Percentiles rank a stretch among this genome's conserved stretches.
phyloP scores from a whole-genome alignment of 257 asterid species.

The Anisodus tanguticus region DNA sequence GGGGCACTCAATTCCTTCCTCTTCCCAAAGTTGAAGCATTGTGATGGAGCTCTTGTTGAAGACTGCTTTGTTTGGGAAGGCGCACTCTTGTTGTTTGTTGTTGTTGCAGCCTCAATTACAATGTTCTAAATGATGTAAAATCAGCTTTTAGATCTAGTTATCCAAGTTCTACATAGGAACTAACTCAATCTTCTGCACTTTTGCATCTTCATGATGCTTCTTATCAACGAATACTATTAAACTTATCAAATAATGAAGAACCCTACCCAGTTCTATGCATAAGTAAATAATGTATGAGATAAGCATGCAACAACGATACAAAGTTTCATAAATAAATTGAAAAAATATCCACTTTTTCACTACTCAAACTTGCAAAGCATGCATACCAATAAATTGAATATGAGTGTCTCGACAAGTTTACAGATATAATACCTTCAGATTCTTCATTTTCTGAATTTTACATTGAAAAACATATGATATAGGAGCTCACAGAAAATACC shows the following conservation, averaged over 20 bases:
- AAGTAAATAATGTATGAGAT: background rate
- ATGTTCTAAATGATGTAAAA: background rate
- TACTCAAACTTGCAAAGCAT: background rate
- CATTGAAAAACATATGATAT: background rate
- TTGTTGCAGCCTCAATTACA: slow-evolving; percentile 9
- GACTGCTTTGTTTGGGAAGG: background rate
- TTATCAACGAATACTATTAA: background rate
- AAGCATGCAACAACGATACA: background rate
- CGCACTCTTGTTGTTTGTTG: background rate
- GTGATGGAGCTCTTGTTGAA: background rate
- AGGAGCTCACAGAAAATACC: slow-evolving; percentile 9
- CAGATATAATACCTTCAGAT: background rate
- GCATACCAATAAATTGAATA: slow-evolving; percentile 19
- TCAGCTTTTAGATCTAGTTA: background rate
- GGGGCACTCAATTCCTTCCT: background rate
- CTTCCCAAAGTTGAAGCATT: slow-evolving; percentile 3
- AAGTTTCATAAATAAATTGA: background rate
- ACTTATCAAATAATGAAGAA: background rate
- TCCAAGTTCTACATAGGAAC: background rate
- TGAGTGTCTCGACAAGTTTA: background rate
- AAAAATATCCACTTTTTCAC: background rate
- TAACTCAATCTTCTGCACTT: background rate
- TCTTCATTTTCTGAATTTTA: slow-evolving; percentile 16
- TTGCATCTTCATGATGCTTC: background rate
- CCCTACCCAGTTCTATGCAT: background rate